Evolutionary conservation across 441 rosid species (phyloP), one percentile per base, ranked within the genome.

Genomic region (Capsella rubella): DNA sequence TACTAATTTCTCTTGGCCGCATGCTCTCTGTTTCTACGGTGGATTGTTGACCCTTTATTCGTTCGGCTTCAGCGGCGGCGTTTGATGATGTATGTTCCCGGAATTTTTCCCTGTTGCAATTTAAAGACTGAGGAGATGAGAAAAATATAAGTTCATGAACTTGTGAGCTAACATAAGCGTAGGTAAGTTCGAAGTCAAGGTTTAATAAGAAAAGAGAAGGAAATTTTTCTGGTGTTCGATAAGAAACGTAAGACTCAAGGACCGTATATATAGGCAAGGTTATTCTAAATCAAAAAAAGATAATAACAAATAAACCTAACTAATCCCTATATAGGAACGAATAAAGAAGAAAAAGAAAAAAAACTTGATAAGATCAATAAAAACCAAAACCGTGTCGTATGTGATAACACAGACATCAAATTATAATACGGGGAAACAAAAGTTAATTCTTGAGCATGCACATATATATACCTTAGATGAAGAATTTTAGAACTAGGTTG

Each of bases 101-200:
- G 35, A 59, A 79, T 57, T 77, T 92, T 73, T 80, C 89, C 82
- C 98, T 92, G 14, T 52, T 34, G 12, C 32, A 25, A 54, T 15
- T 16, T 29, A 27, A 61, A 43, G n/a, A 56, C 8, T 59, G 5
- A 32, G 3, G 34, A 11, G 8, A 58, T 15, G 12, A 37, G 43
- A 45, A 14, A 50, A 25, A 11, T 5, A 11, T 5, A 40, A 21
- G 15, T 14, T 16, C 32, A 39, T 39, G 42, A 39, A 39, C 42
- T 10, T 10, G 4, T 39, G 42, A 8, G 2, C 8, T 32, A 32
- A 8, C 35, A 8, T 32, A 32, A 32, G 13, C 42, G 42, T 39
- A 10, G 42, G 13, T 13, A 1, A 39, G 42, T 11, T 39, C 42
- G 13, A 39, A 10, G 42, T 39, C 5, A 39, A 39, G 1, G 42